These are phyloP conservation scores for Ceratopteris richardii DNA, from an alignment of 75 land plant genomes.

Conservation along the genomic window DNA sequence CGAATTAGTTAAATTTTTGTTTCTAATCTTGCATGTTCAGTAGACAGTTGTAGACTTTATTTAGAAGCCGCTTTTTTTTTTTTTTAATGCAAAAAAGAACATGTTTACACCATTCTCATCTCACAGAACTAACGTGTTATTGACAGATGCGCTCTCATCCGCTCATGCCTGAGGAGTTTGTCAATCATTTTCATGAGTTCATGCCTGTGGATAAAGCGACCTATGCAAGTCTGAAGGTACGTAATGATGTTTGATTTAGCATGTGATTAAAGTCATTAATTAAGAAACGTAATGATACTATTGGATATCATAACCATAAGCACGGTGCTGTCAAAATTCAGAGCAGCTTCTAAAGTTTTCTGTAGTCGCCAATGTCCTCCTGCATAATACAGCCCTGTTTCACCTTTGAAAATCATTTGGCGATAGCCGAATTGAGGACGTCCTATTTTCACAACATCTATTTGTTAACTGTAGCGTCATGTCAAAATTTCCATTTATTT, in stretches of 20 bases:
- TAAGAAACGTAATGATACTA: background rate
- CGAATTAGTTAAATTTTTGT: no score
- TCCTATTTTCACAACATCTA: no score
- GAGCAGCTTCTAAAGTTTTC: background rate
- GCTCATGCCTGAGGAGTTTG: background rate
- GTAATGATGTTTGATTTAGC: background rate
- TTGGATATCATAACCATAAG: background rate
- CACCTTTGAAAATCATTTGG: background rate
- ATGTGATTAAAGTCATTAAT: background rate
- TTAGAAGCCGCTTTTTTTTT: no score
- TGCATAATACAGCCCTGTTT: background rate
- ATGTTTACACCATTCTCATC: no score
- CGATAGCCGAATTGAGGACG: no score
- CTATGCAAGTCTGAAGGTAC: background rate
- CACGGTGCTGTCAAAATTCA: background rate
- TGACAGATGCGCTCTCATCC: slow-evolving; percentile 1
- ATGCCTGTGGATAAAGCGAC: slow-evolving; percentile 1
- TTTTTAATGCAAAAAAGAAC: background rate
- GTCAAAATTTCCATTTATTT: no score
- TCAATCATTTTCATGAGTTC: background rate
- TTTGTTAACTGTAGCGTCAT: no score
- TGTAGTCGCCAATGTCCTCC: background rate
- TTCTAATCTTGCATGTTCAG: no score
- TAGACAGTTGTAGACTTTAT: no score
- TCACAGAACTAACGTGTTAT: background rate